Evolutionary conservation across 2,329 filamentous ascomycete genomes (phyloP).

Genomic region (Fusarium concolor): DNA sequence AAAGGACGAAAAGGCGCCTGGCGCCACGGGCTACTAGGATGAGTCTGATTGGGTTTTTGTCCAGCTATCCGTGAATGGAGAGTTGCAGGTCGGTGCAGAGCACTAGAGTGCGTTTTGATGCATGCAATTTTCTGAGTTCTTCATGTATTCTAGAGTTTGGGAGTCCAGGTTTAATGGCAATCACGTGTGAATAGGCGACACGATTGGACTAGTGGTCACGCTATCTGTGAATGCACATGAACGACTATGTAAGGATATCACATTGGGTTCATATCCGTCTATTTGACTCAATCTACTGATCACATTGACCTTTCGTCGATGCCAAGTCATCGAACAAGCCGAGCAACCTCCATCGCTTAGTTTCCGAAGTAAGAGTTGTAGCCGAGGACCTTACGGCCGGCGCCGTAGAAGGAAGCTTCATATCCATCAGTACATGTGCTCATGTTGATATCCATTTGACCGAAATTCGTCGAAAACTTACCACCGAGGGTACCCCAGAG

Average conservation of each 20-base stretch:
- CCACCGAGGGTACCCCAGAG: slow-evolving; percentile 72
- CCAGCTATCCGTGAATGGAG: slow-evolving; percentile 10
- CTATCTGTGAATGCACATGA: slow-evolving; percentile 4
- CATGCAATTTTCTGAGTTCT: slow-evolving; percentile 42
- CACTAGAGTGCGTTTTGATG: slow-evolving; percentile 37
- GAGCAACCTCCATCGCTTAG: slow-evolving; percentile 49
- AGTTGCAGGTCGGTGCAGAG: slow-evolving; percentile 37
- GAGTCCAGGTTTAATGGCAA: slow-evolving; percentile 50
- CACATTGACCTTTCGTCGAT: slow-evolving; percentile 34
- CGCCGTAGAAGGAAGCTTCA: slow-evolving; percentile 74
- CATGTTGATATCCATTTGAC: neutral
- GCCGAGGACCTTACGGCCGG: slow-evolving; percentile 77
- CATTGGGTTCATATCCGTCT: slow-evolving; percentile 35
- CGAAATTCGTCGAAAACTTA: slow-evolving; percentile 55
- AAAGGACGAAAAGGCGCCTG: slow-evolving; percentile 90
- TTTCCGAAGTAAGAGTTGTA: slow-evolving; percentile 83
- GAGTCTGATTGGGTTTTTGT: slow-evolving; percentile 15
- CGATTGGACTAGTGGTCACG: slow-evolving; percentile 20
- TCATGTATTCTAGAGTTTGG: slow-evolving; percentile 49
- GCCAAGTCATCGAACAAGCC: slow-evolving; percentile 19
- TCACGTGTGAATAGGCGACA: slow-evolving; percentile 46
- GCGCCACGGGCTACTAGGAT: slow-evolving; percentile 70
- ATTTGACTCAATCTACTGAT: slow-evolving; percentile 46
- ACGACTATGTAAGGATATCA: slow-evolving; percentile 30
- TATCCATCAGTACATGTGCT: slow-evolving; percentile 27